Percentiles rank a stretch among this genome's conserved stretches.
phyloP scores from a whole-genome alignment of 768 basidiomycete species.

The Candolleomyces aberdarensis region DNA sequence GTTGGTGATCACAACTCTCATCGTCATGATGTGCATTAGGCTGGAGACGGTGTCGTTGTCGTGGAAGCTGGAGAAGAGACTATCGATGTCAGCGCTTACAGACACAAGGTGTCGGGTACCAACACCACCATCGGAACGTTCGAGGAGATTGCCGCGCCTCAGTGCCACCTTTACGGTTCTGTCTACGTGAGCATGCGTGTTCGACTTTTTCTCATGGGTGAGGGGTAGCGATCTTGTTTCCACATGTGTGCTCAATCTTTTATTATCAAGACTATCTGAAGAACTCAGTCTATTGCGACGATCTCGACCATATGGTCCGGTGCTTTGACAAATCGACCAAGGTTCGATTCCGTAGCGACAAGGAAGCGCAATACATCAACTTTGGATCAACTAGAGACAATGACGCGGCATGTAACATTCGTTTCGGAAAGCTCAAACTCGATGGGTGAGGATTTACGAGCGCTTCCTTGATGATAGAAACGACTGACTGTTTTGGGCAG shows the following conservation, averaged over 20 bases:
- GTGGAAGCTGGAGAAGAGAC: slow-evolving; percentile 35
- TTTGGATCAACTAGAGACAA: slow-evolving; percentile 44
- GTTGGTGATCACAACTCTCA: slow-evolving; percentile 8
- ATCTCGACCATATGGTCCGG: slow-evolving; percentile 37
- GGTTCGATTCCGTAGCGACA: slow-evolving; percentile 35
- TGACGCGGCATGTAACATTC: slow-evolving; percentile 37
- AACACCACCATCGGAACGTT: slow-evolving; percentile 18
- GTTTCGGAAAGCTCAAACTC: slow-evolving; percentile 46
- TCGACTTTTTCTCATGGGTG: slow-evolving; percentile 35
- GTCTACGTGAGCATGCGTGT: slow-evolving; percentile 48
- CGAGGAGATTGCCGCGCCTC: slow-evolving; percentile 46
- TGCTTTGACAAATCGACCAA: slow-evolving; percentile 50
- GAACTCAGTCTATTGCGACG: slow-evolving; percentile 38
- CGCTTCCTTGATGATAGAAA: no score
- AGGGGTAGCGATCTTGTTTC: slow-evolving; percentile 1
- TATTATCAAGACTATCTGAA: slow-evolving; percentile 32
- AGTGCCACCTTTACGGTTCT: slow-evolving; percentile 48
- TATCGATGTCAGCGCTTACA: slow-evolving; percentile 52
- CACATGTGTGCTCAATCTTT: neutral
- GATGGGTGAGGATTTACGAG: slow-evolving; percentile 17
- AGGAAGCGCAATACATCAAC: slow-evolving; percentile 42
- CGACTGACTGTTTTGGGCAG: slow-evolving; percentile 13
- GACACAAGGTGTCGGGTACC: slow-evolving; percentile 12
- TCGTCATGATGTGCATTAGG: slow-evolving; percentile 20
- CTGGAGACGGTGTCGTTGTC: slow-evolving; percentile 43